These are phyloP conservation scores for Crithidia thermophila DNA, from an alignment of 208 protist species.

Conservation along the genomic window DNA sequence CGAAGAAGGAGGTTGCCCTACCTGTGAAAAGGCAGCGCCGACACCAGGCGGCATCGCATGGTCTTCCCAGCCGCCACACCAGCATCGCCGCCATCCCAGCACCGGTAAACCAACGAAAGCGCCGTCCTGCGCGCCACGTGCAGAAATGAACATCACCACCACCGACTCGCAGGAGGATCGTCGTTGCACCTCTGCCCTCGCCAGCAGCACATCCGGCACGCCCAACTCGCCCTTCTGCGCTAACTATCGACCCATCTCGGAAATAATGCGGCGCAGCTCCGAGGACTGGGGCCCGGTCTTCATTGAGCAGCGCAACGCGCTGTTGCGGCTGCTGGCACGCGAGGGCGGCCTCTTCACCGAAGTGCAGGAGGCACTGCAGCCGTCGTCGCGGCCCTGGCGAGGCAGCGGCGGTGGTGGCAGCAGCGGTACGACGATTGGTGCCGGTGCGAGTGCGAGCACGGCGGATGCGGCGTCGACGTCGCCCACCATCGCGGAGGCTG, in stretches of 20 bases:
- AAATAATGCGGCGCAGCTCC: slow-evolving; percentile 1
- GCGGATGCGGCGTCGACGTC: too few relatives aligned
- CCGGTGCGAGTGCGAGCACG: too few relatives aligned
- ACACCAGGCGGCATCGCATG: too few relatives aligned
- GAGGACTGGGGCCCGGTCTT: slow-evolving; percentile 15
- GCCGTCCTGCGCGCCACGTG: too few relatives aligned
- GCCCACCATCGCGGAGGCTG: not conserved
- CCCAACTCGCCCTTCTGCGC: not conserved
- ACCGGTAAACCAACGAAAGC: too few relatives aligned
- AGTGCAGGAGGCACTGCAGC: not conserved
- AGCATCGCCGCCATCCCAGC: too few relatives aligned
- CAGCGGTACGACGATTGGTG: not conserved
- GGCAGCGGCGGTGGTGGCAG: not conserved
- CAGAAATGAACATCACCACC: too few relatives aligned
- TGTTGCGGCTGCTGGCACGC: slow-evolving; percentile 18
- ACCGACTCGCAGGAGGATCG: too few relatives aligned
- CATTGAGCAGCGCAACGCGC: slow-evolving; percentile 18
- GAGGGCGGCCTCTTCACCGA: slow-evolving; percentile 23
- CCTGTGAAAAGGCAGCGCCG: too few relatives aligned
- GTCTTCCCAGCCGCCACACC: too few relatives aligned
- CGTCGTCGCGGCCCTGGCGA: slow-evolving; percentile 2
- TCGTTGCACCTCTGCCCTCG: too few relatives aligned
- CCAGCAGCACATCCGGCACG: not conserved
- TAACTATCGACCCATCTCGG: not conserved
- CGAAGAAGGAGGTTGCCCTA: too few relatives aligned